Evolutionary conservation across 306 rosid species (phyloP).

Genomic region (Malus orientalis): DNA sequence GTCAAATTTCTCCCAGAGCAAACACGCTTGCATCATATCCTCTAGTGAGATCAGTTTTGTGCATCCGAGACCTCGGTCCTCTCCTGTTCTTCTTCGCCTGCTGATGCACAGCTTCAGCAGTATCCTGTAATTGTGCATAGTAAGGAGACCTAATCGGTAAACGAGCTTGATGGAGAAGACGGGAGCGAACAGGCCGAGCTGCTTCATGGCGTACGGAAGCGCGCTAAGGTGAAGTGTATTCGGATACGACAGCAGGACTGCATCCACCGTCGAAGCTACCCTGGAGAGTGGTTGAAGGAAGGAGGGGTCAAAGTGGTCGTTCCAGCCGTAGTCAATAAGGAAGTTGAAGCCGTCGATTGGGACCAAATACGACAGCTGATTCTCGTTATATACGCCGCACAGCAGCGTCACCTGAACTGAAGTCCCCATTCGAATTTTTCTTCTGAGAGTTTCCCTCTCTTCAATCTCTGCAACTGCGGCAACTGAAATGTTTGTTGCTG

Average conservation of each 20-base stretch:
- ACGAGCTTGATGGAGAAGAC: conserved; percentile 81
- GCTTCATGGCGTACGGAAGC: conserved; percentile 75
- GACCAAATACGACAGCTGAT: conserved; percentile 79
- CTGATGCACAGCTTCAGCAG: no score
- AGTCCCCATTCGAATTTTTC: conserved; percentile 53
- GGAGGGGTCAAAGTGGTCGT: conserved; percentile 81
- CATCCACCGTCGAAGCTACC: conserved; percentile 79
- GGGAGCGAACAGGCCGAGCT: conserved; percentile 75
- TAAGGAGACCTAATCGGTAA: conserved; percentile 77
- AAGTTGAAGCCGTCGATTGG: conserved; percentile 83
- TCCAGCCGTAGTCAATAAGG: conserved; percentile 95
- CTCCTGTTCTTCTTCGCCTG: no score
- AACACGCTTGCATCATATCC: no score
- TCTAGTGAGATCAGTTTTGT: no score
- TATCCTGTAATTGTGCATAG: conserved; percentile 30
- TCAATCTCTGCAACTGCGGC: no score
- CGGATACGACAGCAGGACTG: conserved; percentile 77
- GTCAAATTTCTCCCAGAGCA: no score
- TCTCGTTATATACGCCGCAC: conserved; percentile 87
- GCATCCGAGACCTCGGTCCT: no score
- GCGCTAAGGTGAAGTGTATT: conserved; percentile 97
- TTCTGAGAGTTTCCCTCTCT: no score
- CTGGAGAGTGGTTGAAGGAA: conserved; percentile 85
- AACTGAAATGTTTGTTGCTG: no score
- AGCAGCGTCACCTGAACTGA: conserved; percentile 85